Evolutionary conservation across 352 stramenopile species (phyloP), one percentile per base, ranked within the genome.

Genomic region (Phytophthora sojae): DNA sequence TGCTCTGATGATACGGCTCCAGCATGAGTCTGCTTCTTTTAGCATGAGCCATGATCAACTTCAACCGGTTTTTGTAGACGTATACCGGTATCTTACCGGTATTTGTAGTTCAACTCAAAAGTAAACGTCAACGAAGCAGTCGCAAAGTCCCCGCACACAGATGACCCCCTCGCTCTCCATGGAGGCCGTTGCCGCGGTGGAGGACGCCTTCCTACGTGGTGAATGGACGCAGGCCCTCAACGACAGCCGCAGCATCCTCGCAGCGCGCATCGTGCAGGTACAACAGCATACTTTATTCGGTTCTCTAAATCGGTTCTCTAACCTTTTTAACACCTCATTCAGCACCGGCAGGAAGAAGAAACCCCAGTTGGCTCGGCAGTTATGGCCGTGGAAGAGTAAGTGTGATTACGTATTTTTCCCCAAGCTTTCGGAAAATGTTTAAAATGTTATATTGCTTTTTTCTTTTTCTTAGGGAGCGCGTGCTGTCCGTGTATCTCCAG

Each of bases 401-500:
- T 14, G 3, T 50, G 4, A 60, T 58, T 54, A 11, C n/a, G 19
- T 17, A 19, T 21, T 44, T 21, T 32, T 53, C 9, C 15, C 9
- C 23, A 37, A 25, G n/a, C 21, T 12, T 14, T 32, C 21, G 17
- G 9, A 21, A n/a, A 49, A 19, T 71, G 42, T 44, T 55, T 52
- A 26, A 52, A 39, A 57, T 58, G 44, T 64, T 39, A 37, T 55
- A 15, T 49, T 52, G 11, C 50, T 57, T 9, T 6, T 50, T 11
- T 51, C n/a, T 49, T 15, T 57, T 3, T 29, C 57, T 25, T 54
- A 93, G 85, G 42, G 83, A 91, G 57, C 80, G 81, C 6, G 55
- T 91, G 39, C 49, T 92, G 56, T 86, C 82, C 0, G 77, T 93
- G 57, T 93, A 93, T 71, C 64, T 92, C 50, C 86, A 91, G 57